Evolutionary conservation across 163 green algal species (phyloP).

Genomic region (Prototheca cutis): DNA sequence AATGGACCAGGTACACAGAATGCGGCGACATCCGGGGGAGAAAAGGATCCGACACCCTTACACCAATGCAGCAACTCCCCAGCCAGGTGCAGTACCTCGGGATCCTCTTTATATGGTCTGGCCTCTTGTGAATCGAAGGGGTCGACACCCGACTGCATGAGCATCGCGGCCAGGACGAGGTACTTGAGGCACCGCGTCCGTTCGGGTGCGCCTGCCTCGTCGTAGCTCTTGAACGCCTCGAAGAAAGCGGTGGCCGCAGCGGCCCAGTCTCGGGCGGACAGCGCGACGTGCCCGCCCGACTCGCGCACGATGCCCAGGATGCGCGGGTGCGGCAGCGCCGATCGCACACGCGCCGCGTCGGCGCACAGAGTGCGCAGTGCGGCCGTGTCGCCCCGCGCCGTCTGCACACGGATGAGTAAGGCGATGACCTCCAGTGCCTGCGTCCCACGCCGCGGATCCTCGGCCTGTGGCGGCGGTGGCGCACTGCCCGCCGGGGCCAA

Average conservation of each 20-base stretch:
- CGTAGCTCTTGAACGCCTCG: constrained; percentile 98
- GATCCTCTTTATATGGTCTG: constrained; percentile 82
- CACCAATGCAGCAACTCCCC: too few species aligned
- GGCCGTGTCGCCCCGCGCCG: constrained; percentile 62
- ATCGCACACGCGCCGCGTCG: constrained; percentile 72
- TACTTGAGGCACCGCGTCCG: constrained; percentile 95
- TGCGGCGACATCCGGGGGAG: too few species aligned
- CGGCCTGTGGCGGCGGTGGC: constrained; percentile 6
- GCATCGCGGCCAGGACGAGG: constrained; percentile 94
- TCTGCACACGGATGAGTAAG: constrained; percentile 95
- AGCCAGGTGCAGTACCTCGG: constrained; percentile 48
- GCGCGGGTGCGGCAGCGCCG: constrained; percentile 91
- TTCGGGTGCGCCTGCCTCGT: constrained; percentile 78
- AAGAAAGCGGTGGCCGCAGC: constrained; percentile 95
- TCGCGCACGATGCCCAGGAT: constrained; percentile 97
- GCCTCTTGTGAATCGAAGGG: constrained; percentile 93
- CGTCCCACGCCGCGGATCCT: constrained; percentile 94
- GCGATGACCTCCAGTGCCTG: constrained; percentile 97
- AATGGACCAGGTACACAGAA: too few species aligned
- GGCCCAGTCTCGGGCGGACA: constrained; percentile 76
- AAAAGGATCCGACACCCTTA: too few species aligned
- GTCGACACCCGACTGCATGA: constrained; percentile 92
- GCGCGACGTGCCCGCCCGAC: constrained; percentile 97
- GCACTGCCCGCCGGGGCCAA: neutral
- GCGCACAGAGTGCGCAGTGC: constrained; percentile 9